Evolutionary conservation across 2,329 filamentous ascomycete genomes (phyloP).

Genomic region (Atkinsonella hypoxylon): DNA sequence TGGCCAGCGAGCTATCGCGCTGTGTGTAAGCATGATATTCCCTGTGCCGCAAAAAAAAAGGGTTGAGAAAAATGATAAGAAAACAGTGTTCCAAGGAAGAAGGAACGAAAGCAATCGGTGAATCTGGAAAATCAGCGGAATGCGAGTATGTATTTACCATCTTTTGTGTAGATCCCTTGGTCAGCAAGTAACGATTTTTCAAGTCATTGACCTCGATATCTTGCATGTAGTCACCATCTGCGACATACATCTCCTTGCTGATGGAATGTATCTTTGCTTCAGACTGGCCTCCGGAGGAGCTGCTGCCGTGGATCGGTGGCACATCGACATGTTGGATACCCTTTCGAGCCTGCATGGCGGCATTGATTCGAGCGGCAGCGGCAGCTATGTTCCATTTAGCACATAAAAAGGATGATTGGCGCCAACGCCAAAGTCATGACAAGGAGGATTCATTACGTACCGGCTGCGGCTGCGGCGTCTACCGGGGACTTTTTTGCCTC

Average conservation of each 20-base stretch:
- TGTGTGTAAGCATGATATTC: constrained; percentile 62
- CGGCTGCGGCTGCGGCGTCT: constrained; percentile 68
- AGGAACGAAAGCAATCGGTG: constrained; percentile 19
- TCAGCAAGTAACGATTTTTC: constrained; percentile 91
- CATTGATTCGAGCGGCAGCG: constrained; percentile 79
- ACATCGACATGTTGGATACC: constrained; percentile 85
- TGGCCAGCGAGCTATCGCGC: constrained; percentile 51
- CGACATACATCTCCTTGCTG: constrained; percentile 66
- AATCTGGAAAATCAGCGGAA: constrained; percentile 27
- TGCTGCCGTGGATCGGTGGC: constrained; percentile 51
- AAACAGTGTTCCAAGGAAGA: not conserved
- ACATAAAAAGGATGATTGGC: constrained; percentile 13
- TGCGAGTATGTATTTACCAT: constrained; percentile 74
- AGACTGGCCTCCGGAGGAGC: constrained; percentile 1
- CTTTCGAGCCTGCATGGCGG: constrained; percentile 73
- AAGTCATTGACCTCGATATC: constrained; percentile 98
- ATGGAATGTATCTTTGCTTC: constrained; percentile 7
- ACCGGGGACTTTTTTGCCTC: constrained; percentile 36
- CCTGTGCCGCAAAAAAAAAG: constrained; percentile 18
- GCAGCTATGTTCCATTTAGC: constrained; percentile 44
- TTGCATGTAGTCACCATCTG: constrained; percentile 95
- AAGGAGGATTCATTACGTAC: constrained; percentile 31
- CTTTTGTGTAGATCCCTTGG: constrained; percentile 94
- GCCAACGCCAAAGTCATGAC: not conserved
- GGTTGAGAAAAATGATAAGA: too few species aligned